Conservation (phyloP, 306 rosid genomes). For the Prunus dulcis region DNA sequence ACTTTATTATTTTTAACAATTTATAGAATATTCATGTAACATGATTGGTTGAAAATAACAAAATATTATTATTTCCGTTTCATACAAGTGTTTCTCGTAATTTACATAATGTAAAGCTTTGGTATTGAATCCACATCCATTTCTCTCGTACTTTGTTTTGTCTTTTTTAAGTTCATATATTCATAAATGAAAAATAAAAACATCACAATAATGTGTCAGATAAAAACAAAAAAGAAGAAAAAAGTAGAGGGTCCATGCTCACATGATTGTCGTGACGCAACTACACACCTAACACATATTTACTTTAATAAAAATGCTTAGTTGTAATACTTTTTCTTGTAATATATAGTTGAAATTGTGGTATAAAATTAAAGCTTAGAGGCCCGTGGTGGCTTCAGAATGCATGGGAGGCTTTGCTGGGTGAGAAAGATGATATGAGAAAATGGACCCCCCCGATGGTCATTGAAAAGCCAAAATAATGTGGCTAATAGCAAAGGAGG, state of each 20-base stretch:
- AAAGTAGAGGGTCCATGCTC: not conserved
- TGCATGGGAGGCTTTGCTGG: not conserved
- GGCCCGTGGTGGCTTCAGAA: not conserved
- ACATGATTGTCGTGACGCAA: not conserved
- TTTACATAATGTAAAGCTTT: too few species aligned
- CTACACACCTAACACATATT: not conserved
- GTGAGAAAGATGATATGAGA: not conserved
- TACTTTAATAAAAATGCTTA: not conserved
- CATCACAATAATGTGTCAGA: not conserved
- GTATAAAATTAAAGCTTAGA: not conserved
- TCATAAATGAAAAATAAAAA: not conserved
- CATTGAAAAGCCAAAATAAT: too few species aligned
- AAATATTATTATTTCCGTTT: accelerated
- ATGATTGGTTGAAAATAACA: accelerated
- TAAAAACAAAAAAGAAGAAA: not conserved
- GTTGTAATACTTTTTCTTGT: not conserved
- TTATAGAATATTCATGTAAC: accelerated
- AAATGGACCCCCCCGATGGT: too few species aligned
- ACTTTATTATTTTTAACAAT: accelerated
- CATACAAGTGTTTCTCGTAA: accelerated
- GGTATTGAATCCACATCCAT: too few species aligned
- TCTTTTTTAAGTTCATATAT: too few species aligned
- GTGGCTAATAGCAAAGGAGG: too few species aligned
- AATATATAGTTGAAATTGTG: not conserved
- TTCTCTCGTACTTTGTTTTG: too few species aligned